Base-by-base conservation (phyloP, 306 rosid species). In the Aeschynomene evenia region DNA sequence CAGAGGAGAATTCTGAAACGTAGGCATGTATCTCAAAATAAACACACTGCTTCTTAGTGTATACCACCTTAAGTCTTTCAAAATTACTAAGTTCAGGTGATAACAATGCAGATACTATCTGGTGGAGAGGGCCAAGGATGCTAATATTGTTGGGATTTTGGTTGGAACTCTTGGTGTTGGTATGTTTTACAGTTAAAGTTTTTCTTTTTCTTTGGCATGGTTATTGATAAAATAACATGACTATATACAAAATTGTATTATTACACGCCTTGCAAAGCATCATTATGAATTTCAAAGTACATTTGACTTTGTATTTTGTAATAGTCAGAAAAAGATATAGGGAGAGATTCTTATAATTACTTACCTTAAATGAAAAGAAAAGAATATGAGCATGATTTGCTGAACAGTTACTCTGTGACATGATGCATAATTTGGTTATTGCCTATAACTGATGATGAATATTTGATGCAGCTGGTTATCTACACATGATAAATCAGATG, bases 141-240 rank as follows among this genome's bases (percentile, higher is more conserved):
- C 97, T 75, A 91, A 74, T 72, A 90, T 93, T 56, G 81, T 90
- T 69, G 98, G 94, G 46, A 81, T 93, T 79, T 76, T 93, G 80
- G 98, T 90, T n/a, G 97, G 97, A 67, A 93, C 98, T 48, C 98
- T 93, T 77, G 96, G 96, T 73, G 94, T 88, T 40, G 96, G 98
- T 93, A 72, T 66, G 87, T 71, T 42, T 23, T 55, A 42, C 36
- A 11, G 23, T 56, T 31, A 69, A 31, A 9, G 31, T 50, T 42
- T 57, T 33, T 33, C 9, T 16, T 54, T 77, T 63, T 37, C 62
- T 57, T 56, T n/a, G n/a, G 66, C 53, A n/a, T 18, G 31, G 15
- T 74, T 70, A 58, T 64, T 64, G 37, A 24, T 42, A 16, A 40
- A 59, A 70, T 22, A 64, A 69, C 18, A 43, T 28, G 15, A 48